phyloP scores from a whole-genome alignment of 805 yeast species.

The Sungouiella blattae region DNA sequence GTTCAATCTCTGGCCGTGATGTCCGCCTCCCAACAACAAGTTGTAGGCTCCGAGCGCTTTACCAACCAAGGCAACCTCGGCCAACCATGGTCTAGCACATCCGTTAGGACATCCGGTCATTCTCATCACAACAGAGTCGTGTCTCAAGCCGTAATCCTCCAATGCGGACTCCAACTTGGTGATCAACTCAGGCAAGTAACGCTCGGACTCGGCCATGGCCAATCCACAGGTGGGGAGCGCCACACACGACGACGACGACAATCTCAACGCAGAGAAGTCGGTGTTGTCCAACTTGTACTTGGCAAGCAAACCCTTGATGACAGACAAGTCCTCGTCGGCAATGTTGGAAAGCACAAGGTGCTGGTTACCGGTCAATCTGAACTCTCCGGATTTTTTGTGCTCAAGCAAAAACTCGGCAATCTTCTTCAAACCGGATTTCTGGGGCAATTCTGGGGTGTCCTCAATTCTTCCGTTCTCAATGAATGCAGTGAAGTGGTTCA shows the following conservation, averaged over 20 bases:
- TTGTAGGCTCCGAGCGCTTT: slow-evolving; percentile 93
- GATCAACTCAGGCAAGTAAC: slow-evolving; percentile 81
- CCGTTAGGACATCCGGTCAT: slow-evolving; percentile 99
- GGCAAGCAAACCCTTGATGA: slow-evolving; percentile 60
- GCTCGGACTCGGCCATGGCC: slow-evolving; percentile 98
- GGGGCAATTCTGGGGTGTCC: slow-evolving; percentile 86
- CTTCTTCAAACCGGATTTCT: slow-evolving; percentile 78
- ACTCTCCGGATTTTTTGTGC: slow-evolving; percentile 64
- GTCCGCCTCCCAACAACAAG: slow-evolving; percentile 94
- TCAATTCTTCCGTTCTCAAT: slow-evolving; percentile 96
- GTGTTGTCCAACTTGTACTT: slow-evolving; percentile 82
- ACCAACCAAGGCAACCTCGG: slow-evolving; percentile 93
- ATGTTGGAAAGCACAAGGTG: slow-evolving; percentile 77
- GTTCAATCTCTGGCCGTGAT: slow-evolving; percentile 87
- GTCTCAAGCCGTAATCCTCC: slow-evolving; percentile 90
- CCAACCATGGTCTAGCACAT: slow-evolving; percentile 97
- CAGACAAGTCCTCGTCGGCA: slow-evolving; percentile 61
- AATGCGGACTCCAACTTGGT: slow-evolving; percentile 79
- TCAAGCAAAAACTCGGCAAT: slow-evolving; percentile 68
- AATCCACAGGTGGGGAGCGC: slow-evolving; percentile 98
- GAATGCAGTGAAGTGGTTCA: slow-evolving; percentile 88
- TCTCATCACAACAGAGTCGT: slow-evolving; percentile 92
- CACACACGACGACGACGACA: slow-evolving; percentile 94
- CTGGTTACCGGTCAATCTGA: slow-evolving; percentile 94
- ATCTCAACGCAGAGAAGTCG: slow-evolving; percentile 75